These are phyloP conservation scores for Wickerhamomyces hampshirensis DNA, from an alignment of 805 yeast species.

Conservation along the genomic window DNA sequence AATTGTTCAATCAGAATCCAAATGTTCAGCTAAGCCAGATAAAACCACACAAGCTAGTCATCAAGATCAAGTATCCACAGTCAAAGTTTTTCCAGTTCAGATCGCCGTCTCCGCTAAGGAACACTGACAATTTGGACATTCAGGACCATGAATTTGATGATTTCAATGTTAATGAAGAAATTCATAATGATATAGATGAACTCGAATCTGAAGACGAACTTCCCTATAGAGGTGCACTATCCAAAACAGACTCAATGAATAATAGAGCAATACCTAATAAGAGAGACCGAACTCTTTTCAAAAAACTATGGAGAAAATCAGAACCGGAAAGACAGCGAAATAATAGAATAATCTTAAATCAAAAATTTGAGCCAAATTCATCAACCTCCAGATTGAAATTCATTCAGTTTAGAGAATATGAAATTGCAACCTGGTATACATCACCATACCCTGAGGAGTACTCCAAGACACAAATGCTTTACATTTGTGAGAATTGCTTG, in stretches of 20 bases:
- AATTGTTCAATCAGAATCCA: constrained; percentile 15
- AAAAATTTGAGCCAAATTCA: constrained; percentile 6
- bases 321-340: constrained; percentile 32
- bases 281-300: constrained; percentile 46
- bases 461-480: constrained; percentile 54
- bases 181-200: constrained; percentile 7
- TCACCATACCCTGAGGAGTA: constrained; percentile 92
- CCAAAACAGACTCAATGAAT: constrained; percentile 55
- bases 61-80: constrained; percentile 18
- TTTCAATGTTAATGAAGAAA: constrained; percentile 20
- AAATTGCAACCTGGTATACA: constrained; percentile 87
- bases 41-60: constrained; percentile 1
- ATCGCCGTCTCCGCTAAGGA: constrained; percentile 21
- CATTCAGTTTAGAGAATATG: constrained; percentile 66
- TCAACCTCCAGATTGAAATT: constrained; percentile 31
- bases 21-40: constrained; percentile 12
- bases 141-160: constrained; percentile 22
- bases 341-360: constrained; percentile 29
- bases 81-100: constrained; percentile 24
- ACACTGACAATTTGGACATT: constrained; percentile 16
- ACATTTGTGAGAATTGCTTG: constrained; percentile 80
- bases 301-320: constrained; percentile 35
- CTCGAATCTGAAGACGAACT: constrained; percentile 41
- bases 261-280: constrained; percentile 54
- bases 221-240: constrained; percentile 65